A percentile compares a stretch with the other conserved stretches of the same genome.
Conservation (phyloP, 2,329 filamentous ascomycete genomes). For the Diaporthe australafricana region DNA sequence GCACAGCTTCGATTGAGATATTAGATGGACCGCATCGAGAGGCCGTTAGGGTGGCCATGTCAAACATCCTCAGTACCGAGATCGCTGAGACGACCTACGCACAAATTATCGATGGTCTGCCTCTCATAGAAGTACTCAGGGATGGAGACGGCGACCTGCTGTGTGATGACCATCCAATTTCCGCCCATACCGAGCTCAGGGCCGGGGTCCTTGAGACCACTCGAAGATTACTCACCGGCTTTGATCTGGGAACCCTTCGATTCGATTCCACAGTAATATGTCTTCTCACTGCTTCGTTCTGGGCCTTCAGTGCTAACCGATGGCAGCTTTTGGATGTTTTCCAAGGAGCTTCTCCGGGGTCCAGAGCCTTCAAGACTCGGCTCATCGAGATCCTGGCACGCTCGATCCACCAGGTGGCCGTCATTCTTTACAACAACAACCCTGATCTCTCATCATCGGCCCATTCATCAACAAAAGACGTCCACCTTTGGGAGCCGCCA, state of each 20-base stretch:
- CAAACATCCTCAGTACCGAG: not conserved
- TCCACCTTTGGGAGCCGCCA: not conserved
- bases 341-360: constrained; percentile 34
- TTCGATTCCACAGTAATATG: not conserved
- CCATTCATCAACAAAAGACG: not conserved
- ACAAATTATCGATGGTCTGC: constrained; percentile 16
- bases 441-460: constrained; percentile 38
- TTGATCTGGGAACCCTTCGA: not conserved
- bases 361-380: constrained; percentile 43
- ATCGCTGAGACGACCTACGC: not conserved
- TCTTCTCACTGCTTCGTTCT: not conserved
- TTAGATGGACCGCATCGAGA: not conserved
- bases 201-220: not conserved
- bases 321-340: not conserved
- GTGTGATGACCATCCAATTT: not conserved
- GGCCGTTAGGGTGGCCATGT: not conserved
- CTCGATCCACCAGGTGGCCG: constrained; percentile 46
- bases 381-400: constrained; percentile 48
- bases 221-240: not conserved
- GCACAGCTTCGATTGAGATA: not conserved
- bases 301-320: not conserved
- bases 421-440: constrained; percentile 38
- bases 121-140: not conserved
- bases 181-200: not conserved
- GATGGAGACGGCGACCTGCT: not conserved